These are phyloP conservation scores for Trichoderma gracile DNA, from an alignment of 2,329 filamentous ascomycete genomes.

Conservation along the genomic window DNA sequence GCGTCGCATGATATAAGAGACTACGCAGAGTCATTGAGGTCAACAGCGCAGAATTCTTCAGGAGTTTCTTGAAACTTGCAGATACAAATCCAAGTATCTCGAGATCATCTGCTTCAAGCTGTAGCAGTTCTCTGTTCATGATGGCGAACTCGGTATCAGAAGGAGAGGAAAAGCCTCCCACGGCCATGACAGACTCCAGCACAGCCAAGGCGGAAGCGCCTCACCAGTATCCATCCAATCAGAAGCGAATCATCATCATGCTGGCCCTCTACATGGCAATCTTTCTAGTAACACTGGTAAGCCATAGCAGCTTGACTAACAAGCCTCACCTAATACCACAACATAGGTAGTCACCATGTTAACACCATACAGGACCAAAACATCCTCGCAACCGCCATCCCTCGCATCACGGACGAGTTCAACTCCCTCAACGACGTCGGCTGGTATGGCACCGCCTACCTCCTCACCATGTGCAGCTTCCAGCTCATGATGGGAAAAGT, in stretches of 20 bases:
- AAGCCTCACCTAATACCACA: too few species aligned
- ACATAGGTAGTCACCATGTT: neutral
- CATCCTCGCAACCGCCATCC: conserved; percentile 14
- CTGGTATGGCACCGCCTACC: conserved; percentile 18
- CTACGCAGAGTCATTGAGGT: neutral
- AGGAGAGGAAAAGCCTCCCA: conserved; percentile 5
- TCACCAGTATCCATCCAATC: conserved; percentile 14
- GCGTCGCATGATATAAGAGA: neutral
- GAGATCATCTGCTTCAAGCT: neutral
- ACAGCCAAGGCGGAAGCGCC: neutral
- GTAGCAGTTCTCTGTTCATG: neutral
- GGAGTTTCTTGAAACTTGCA: neutral
- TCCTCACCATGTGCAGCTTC: conserved; percentile 19
- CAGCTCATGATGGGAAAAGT: conserved; percentile 34
- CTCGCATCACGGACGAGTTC: conserved; percentile 19
- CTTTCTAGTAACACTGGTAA: conserved; percentile 17
- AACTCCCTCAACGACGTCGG: conserved; percentile 19
- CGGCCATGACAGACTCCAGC: neutral
- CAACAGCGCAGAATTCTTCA: neutral
- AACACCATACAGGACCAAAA: neutral
- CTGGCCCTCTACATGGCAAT: conserved; percentile 7
- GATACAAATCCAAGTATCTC: neutral
- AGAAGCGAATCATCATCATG: conserved; percentile 15
- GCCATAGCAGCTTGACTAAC: neutral
- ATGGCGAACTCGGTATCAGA: conserved; percentile 3